Evolutionary conservation across 2,329 filamentous ascomycete genomes (phyloP), one percentile per base, ranked within the genome.

Genomic region (Cyclaneusma minus): DNA sequence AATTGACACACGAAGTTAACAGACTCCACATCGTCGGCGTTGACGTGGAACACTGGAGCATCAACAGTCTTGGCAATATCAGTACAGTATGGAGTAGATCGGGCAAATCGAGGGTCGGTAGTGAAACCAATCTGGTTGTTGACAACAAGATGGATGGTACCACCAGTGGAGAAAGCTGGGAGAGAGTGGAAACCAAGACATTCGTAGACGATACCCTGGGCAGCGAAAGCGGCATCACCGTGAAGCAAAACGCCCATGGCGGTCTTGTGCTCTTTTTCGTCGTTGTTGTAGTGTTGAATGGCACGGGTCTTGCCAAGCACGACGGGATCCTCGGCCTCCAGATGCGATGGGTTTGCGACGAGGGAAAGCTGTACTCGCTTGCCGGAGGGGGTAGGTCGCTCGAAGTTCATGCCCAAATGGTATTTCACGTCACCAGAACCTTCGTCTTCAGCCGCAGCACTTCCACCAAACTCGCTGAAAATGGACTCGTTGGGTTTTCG

Each of bases 111-210:
- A 40, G 89, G 89, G 50, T 98, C 89, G 13, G 89, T 98, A 28
- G 89, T 98, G 66, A 98, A 98, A 55, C 89, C 89, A 52, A 98
- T 98, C 66, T 98, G 89, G 68, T 98, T 98, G 72, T 98, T 98
- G 42, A 95, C 87, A 32, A 98, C 75, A 39, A 98, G 66, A 58
- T 98, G 89, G 44, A 98, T 81, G 31, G 89, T 98, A 49, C 89
- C 89, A 44, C 89, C 89, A 28, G 89, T 95, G 25, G 91, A 93
- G 62, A 94, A 98, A 41, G 80, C 82, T 16, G 89, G 89, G 19
- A 98, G 73, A 27, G 83, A 79, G 60, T 93, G 80, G 73, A 98
- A 94, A 36, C 89, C 89, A 56, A 98, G 80, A 46, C 85, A 95
- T 58, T 98, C 89, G 56, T 98, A 98, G 36, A 98, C 89, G 35